Evolutionary conservation across 139 green algal genomes (phyloP).

Genomic region (Chlorella vulgaris): DNA sequence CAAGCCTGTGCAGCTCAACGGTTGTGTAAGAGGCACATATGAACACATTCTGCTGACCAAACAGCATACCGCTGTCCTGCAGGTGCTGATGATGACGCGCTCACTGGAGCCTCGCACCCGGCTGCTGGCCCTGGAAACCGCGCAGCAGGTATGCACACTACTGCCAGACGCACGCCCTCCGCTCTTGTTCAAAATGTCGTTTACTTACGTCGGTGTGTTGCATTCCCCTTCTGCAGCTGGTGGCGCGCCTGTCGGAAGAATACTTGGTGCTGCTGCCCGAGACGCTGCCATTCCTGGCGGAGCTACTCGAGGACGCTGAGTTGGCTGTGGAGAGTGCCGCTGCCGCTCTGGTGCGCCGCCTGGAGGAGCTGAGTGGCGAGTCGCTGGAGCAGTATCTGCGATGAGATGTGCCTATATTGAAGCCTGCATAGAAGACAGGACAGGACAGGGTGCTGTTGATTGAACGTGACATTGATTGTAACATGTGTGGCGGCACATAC

Average conservation of each 20-base stretch:
- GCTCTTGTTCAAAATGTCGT: no score
- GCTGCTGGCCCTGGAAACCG: constrained; percentile 38
- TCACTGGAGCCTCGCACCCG: constrained; percentile 21
- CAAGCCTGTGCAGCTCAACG: no score
- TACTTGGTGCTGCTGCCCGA: constrained; percentile 80
- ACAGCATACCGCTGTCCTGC: neutral
- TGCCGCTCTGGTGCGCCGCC: constrained; percentile 62
- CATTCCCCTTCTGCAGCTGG: constrained; percentile 41
- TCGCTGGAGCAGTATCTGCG: constrained; percentile 83
- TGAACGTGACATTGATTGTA: no score
- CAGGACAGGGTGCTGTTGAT: no score
- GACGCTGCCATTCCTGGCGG: constrained; percentile 86
- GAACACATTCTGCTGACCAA: neutral
- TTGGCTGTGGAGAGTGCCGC: constrained; percentile 60
- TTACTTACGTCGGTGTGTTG: neutral
- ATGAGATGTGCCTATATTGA: neutral
- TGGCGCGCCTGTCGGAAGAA: constrained; percentile 81
- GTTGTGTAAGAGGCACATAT: no score
- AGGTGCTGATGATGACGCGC: constrained; percentile 54
- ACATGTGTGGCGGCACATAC: no score
- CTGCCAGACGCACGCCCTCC: no score
- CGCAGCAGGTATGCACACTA: neutral
- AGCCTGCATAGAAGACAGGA: no score
- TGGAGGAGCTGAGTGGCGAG: constrained; percentile 88
- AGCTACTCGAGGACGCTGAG: constrained; percentile 92